Evolutionary conservation across 2,329 filamentous ascomycete genomes (phyloP), one percentile per base, ranked within the genome.

Genomic region (Oidium heveae): DNA sequence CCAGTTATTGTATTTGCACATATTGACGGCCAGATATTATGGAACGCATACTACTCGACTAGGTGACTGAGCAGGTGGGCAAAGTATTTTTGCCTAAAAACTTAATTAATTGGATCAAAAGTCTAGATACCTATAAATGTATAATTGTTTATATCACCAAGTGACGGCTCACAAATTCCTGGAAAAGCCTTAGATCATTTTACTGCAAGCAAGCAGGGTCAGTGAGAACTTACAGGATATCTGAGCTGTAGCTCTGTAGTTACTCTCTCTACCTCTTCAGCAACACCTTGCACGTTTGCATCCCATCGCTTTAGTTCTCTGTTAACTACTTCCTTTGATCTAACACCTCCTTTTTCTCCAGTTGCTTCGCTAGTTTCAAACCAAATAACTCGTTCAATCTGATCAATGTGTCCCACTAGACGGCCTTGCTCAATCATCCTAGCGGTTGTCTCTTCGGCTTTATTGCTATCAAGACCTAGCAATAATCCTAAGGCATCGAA

Each of bases 361-460:
- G 77, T 80, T 8, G 79, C 80, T 63, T 86, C 82, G 34, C 78
- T 78, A 63, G 68, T 72, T 67, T 91, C 85, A 65, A 98, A 98
- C 70, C 80, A 87, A 57, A 98, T 88, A 12, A 88, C 71, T 15
- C 83, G 76, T 55, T 87, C 85, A 56, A 98, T 88, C 71, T 98
- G 91, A 68, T 98, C 89, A 63, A 98, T 96, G 56, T 82, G 80
- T 8, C 89, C 91, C 2, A 82, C 77, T 53, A 98, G 69, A 34
- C 91, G 79, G 10, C 86, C 87, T 67, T 95, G 88, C 71, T 96
- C 88, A 62, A 98, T 86, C 91, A 98, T 98, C 61, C 79, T 76
- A 4, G 89, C 87, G 13, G 89, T 91, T 54, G 91, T 95, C 56
- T 84, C 80, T 71, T 98, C 91, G 3, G 89, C 89, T 66, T 81